Evolutionary conservation across 2,329 filamentous ascomycete genomes (phyloP), one percentile per base, ranked within the genome.

Genomic region (Pseudogymnoascus pannorum): DNA sequence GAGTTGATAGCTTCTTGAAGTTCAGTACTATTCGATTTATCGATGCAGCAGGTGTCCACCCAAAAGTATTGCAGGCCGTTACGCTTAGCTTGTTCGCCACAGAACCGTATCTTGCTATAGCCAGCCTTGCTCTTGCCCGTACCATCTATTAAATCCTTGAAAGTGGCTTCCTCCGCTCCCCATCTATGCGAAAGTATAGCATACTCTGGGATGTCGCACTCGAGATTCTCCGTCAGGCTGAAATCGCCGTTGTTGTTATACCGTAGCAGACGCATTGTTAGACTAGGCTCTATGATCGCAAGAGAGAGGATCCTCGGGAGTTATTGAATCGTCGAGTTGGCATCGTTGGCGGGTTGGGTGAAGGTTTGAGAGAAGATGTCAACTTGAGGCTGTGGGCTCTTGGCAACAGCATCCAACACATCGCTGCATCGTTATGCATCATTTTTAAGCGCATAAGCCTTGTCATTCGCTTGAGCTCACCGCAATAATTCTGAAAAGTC

Each of bases 41-140:
- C 63, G 38, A 67, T 67, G 57, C 63, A 66, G 44, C 65, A 66
- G 4, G 63, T 67, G 58, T 66, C 65, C 2, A 64, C 51, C 64
- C 62, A 66, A 29, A 64, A 60, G 48, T 64, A 65, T 60, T 66
- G 8, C 18, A 57, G 18, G 54, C 42, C 58, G 36, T 62, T 42
- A 9, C 26, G 60, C 29, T 12, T 36, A n/a, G 51, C 60, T 40
- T 62, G 62, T 33, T 40, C 60, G n/a, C 60, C 57, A 42, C 18
- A 63, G 9, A 36, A 38, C 3, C 22, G 12, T 20, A 63, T 48
- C 35, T 63, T 63, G 16, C 26, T 20, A 33, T 62, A 64, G 8
- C 63, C 59, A 61, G 54, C 51, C 54, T 57, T 64, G 5, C 22
- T 31, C 40, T 59, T 64, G 59, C 51, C 4, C 1, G 54, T 63